Conservation (phyloP, 2,329 filamentous ascomycete genomes). For the Coniochaeta pulveracea region DNA sequence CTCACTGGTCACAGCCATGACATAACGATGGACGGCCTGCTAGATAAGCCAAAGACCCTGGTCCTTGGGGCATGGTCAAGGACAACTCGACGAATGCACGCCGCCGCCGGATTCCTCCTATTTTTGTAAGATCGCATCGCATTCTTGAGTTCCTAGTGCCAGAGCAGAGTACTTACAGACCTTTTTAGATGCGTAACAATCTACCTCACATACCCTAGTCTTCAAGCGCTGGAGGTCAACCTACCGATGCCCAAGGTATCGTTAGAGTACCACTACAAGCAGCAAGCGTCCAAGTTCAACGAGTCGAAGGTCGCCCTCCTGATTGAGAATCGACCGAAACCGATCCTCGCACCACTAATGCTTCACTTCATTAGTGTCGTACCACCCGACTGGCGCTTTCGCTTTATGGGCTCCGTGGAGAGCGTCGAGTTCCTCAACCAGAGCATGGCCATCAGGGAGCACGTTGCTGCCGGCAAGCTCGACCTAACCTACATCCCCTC, state of each 20-base stretch:
- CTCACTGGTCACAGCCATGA: conserved; percentile 9
- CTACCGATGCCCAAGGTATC: conserved; percentile 18
- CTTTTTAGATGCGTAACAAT: conserved; percentile 6
- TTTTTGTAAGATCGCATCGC: conserved; percentile 16
- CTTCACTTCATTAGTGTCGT: conserved; percentile 46
- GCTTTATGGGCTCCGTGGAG: conserved; percentile 39
- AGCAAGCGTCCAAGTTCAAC: conserved; percentile 26
- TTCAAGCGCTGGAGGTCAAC: conserved; percentile 10
- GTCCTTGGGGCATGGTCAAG: conserved; percentile 18
- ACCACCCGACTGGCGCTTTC: conserved; percentile 45
- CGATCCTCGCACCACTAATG: conserved; percentile 39
- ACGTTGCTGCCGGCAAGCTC: conserved; percentile 31
- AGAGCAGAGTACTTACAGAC: not conserved
- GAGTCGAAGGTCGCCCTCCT: conserved; percentile 42
- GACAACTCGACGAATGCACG: conserved; percentile 22
- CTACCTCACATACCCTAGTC: conserved; percentile 12
- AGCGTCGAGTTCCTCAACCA: conserved; percentile 32
- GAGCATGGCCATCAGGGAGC: conserved; percentile 32
- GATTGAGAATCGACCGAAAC: conserved; percentile 37
- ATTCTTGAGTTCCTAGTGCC: not conserved
- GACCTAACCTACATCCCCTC: conserved; percentile 38
- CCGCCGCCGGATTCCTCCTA: conserved; percentile 17
- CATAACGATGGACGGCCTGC: conserved; percentile 11
- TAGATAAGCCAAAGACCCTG: conserved; percentile 13
- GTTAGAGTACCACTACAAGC: conserved; percentile 20